A percentile compares a stretch with the other conserved stretches of the same genome.
These are phyloP conservation scores for Firmiana major DNA, from an alignment of 345 rosid genomes.

Conservation along the genomic window DNA sequence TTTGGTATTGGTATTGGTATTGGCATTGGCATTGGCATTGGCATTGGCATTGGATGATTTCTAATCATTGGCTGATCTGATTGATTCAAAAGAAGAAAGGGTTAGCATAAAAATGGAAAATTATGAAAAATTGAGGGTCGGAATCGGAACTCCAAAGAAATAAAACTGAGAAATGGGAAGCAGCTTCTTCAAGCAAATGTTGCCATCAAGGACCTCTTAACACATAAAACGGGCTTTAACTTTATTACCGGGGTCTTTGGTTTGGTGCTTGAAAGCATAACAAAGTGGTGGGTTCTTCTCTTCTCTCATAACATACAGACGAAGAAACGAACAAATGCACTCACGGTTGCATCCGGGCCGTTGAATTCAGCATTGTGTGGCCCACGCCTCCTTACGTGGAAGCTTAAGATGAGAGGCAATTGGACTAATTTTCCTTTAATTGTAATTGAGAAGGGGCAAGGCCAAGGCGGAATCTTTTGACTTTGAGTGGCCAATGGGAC, in stretches of 20 bases:
- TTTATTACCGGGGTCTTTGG: neutral
- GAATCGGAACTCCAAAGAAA: too few relatives aligned
- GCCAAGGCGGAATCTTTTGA: conserved; percentile 8
- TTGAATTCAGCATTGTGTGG: neutral
- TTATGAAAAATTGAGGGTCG: neutral
- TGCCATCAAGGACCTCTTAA: neutral
- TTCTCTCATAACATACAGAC: neutral
- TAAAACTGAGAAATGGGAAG: too few relatives aligned
- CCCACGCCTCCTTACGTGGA: neutral
- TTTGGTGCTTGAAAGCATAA: neutral
- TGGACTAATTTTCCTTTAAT: neutral
- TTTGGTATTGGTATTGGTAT: too few relatives aligned
- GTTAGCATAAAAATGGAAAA: neutral
- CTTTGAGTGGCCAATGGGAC: conserved; percentile 1
- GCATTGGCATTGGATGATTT: too few relatives aligned
- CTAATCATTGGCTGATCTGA: too few relatives aligned
- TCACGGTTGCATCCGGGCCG: neutral
- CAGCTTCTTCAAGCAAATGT: neutral
- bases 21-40: too few relatives aligned
- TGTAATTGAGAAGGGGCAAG: neutral
- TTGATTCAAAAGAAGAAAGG: neutral
- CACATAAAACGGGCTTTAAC: neutral
- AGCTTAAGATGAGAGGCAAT: neutral
- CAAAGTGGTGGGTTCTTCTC: neutral
- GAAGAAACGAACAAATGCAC: neutral